Percentiles rank a stretch among this genome's conserved stretches.
Evolutionary conservation across 768 basidiomycete species (phyloP).

Genomic region (Crassisporium funariophilum): DNA sequence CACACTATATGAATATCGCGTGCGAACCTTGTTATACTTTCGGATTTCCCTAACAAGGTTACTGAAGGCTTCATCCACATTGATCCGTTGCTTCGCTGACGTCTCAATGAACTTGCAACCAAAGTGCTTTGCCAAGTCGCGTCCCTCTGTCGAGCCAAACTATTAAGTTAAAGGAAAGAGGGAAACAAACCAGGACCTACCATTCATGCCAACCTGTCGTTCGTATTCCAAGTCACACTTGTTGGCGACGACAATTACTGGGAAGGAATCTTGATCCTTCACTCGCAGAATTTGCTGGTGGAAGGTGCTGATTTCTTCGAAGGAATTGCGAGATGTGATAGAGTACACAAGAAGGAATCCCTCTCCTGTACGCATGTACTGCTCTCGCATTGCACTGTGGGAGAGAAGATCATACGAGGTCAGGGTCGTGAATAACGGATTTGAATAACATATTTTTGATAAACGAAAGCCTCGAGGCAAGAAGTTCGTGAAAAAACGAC

Average conservation of each 20-base stretch:
- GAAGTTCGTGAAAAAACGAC: constrained; percentile 1
- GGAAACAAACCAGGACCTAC: constrained; percentile 41
- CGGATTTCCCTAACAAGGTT: constrained; percentile 93
- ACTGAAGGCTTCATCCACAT: constrained; percentile 94
- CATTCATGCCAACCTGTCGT: constrained; percentile 93
- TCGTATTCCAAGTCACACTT: constrained; percentile 97
- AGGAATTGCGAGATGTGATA: constrained; percentile 96
- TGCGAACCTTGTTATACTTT: constrained; percentile 84
- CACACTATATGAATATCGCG: background rate
- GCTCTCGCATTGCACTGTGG: constrained; percentile 93
- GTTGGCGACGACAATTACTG: constrained; percentile 96
- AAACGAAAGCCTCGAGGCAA: constrained; percentile 21
- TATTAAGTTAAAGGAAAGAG: background rate
- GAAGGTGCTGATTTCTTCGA: constrained; percentile 96
- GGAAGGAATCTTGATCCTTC: constrained; percentile 95
- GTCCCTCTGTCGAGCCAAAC: constrained; percentile 71
- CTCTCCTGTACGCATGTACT: constrained; percentile 98
- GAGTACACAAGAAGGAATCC: constrained; percentile 98
- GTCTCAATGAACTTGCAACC: constrained; percentile 95
- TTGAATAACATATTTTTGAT: constrained; percentile 1
- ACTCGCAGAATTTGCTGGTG: constrained; percentile 95
- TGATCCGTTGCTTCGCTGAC: constrained; percentile 94
- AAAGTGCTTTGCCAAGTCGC: constrained; percentile 93
- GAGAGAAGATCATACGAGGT: background rate
- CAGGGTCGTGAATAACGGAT: background rate